Evolutionary conservation across 495 filamentous ascomycete genomes (phyloP).

Genomic region (Neurospora cerealis): DNA sequence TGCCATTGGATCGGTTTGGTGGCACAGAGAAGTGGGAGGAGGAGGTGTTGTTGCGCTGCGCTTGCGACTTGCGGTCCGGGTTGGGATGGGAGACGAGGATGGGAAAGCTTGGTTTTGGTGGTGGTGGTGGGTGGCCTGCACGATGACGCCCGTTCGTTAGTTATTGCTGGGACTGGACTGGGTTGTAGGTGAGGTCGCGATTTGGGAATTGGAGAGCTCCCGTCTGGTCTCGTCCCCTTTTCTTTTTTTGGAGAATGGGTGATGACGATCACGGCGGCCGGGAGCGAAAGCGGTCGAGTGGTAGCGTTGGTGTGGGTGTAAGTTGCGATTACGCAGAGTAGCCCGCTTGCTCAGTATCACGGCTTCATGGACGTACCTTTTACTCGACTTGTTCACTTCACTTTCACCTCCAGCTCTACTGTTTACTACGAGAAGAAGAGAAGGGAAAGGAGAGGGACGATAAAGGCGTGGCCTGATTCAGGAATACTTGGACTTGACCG

Average conservation of each 20-base stretch:
- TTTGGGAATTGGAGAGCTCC: background rate
- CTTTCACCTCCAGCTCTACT: background rate
- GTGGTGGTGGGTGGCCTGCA: slow-evolving; percentile 11
- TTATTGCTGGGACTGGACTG: background rate
- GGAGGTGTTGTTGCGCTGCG: background rate
- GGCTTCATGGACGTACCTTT: background rate
- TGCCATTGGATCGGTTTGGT: background rate
- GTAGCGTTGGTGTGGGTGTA: background rate
- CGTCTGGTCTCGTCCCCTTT: background rate
- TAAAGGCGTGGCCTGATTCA: background rate
- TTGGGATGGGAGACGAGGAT: slow-evolving; percentile 12
- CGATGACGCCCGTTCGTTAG: slow-evolving; percentile 10
- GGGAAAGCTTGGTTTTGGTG: slow-evolving; percentile 19
- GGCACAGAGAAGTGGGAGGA: background rate
- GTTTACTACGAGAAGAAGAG: background rate
- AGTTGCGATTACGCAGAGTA: background rate
- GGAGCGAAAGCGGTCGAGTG: background rate
- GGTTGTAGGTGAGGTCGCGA: background rate
- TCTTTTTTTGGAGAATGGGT: background rate
- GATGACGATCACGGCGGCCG: background rate
- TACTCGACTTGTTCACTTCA: background rate
- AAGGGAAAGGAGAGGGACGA: background rate
- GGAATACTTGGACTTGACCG: background rate
- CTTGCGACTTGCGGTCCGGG: background rate
- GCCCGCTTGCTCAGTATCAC: background rate